Conservation (phyloP, 2,329 filamentous ascomycete species). For the Cladosporium sp. region DNA sequence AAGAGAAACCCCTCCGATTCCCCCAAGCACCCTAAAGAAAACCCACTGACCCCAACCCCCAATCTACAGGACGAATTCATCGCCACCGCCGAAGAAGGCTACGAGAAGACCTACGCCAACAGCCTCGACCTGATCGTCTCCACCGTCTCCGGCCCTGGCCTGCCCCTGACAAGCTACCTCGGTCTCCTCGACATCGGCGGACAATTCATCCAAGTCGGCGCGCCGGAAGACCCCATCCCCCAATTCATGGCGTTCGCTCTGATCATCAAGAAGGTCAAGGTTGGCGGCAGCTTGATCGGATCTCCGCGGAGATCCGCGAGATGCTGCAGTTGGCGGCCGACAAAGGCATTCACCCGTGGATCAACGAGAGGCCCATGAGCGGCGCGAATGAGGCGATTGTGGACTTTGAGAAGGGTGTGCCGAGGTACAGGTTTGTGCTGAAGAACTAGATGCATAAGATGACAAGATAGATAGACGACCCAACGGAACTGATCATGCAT, state of each 20-base stretch:
- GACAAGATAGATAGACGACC: too few species aligned
- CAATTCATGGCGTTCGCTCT: constrained; percentile 54
- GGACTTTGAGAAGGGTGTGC: constrained; percentile 55
- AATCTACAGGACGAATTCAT: constrained; percentile 36
- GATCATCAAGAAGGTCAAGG: constrained; percentile 49
- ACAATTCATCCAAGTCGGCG: constrained; percentile 61
- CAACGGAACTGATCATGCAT: too few species aligned
- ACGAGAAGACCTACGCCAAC: constrained; percentile 50
- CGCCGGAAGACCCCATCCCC: constrained; percentile 55
- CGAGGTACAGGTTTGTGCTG: constrained; percentile 39
- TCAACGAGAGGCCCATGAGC: constrained; percentile 58
- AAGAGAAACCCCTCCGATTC: neutral
- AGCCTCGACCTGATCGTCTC: constrained; percentile 55
- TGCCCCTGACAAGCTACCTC: constrained; percentile 61
- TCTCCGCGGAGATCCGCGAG: constrained; percentile 52
- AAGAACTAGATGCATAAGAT: constrained; percentile 35
- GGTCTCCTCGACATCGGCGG: constrained; percentile 55
- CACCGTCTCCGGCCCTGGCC: constrained; percentile 54
- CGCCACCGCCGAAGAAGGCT: constrained; percentile 54
- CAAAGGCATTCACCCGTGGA: constrained; percentile 56
- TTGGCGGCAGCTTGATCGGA: constrained; percentile 46
- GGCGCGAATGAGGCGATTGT: constrained; percentile 54
- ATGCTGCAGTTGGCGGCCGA: constrained; percentile 59
- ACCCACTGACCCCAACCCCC: constrained; percentile 25
- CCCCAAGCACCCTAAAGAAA: neutral